phyloP scores from a whole-genome alignment of 805 yeast species.

The Myxozyma nipponensis region DNA sequence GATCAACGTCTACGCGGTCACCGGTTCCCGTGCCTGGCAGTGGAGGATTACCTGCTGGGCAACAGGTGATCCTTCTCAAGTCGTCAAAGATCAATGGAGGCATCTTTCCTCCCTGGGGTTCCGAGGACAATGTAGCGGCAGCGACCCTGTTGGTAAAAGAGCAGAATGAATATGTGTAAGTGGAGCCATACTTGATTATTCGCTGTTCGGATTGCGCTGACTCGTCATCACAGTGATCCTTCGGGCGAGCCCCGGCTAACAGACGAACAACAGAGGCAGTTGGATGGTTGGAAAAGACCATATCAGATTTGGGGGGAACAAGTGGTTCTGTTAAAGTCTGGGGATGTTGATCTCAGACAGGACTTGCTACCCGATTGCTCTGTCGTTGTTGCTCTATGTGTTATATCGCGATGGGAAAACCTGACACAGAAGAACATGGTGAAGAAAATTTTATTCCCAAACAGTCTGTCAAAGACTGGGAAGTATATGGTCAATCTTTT shows the following conservation, averaged over 20 bases:
- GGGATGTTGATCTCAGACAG: conserved; percentile 26
- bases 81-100: conserved; percentile 19
- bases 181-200: not conserved
- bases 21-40: too few species aligned
- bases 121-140: conserved; percentile 1
- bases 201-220: conserved; percentile 1
- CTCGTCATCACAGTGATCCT: conserved; percentile 22
- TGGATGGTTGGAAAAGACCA: conserved; percentile 28
- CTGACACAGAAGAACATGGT: conserved; percentile 23
- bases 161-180: conserved; percentile 7
- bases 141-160: not conserved
- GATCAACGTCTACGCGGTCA: too few species aligned
- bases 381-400: conserved; percentile 63
- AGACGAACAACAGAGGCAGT: conserved; percentile 12
- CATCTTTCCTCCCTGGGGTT: conserved; percentile 25
- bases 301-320: conserved; percentile 13
- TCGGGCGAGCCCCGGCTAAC: conserved; percentile 27
- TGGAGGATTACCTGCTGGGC: conserved; percentile 7
- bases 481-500: conserved; percentile 43
- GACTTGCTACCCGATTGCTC: conserved; percentile 60
- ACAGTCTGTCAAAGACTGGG: conserved; percentile 30
- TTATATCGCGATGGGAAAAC: conserved; percentile 40
- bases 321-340: conserved; percentile 5
- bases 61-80: conserved; percentile 9
- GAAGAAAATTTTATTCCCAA: conserved; percentile 30